Evolutionary conservation across 2,329 filamentous ascomycete genomes (phyloP), one percentile per base, ranked within the genome.

Genomic region (Penicillium sclerotiorum): DNA sequence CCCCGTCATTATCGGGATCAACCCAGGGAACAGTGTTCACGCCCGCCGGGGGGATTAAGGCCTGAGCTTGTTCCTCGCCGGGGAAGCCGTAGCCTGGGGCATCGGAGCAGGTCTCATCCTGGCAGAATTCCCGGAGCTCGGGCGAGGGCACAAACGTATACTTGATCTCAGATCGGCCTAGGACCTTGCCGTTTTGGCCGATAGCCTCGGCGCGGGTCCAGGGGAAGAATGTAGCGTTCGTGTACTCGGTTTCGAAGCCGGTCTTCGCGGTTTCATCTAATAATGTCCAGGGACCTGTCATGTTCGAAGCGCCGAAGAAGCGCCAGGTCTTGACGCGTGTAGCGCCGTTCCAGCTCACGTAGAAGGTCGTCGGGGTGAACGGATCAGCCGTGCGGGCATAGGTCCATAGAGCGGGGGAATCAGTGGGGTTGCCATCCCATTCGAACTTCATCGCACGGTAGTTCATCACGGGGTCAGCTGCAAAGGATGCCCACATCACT

Each of bases 401-500:
- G 0, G 67, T 60, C 67, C 70, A 73, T 32, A 75, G 56, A 1
- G 71, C 72, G 3, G 73, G 73, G n/a, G 66, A 66, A 38, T 72
- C 72, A 21, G 66, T 69, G 4, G 73, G 73, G 20, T 65, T 62
- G 2, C 67, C 70, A 3, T 72, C 67, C 72, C 73, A 75, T 32
- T 70, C 60, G 55, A 71, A 74, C 47, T 75, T 75, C 56, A 68
- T 62, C 1, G 69, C 70, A 0, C 73, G 71, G 50, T 74, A 74
- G 56, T 72, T 73, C 72, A 73, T 73, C 39, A 70, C 65, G 5
- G 56, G 55, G 6, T 60, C 60, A 30, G 61, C 58, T 36, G 65
- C 68, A 41, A 75, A 62, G 20, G 58, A 58, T 2, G 66, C 71
- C 66, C 70, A 72, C 42, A 72, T 65, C 3, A 74, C 50, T 4